Base-by-base conservation (phyloP, 805 yeast species). In the Saturnispora hagleri region DNA sequence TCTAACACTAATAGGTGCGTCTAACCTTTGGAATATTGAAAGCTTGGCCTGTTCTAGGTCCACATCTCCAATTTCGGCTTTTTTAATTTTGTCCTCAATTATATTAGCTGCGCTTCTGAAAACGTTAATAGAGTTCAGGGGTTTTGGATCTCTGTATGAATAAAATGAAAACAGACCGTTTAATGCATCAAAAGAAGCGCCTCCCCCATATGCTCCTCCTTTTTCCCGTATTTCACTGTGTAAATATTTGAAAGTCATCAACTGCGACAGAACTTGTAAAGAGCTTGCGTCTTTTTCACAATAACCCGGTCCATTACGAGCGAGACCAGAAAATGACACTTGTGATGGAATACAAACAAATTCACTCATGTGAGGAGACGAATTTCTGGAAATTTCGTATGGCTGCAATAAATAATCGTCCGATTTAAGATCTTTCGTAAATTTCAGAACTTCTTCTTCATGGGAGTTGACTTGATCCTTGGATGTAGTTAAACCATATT, bases 201-300 rank as follows among this genome's bases (percentile, higher is more conserved):
- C 99, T 5, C 96, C 98, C 7, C 99, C 99, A 63, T 93, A 93
- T 0, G 99, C 99, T 53, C 99, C 99, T 52, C 96, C 96, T 61
- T 91, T 81, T 63, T 93, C 99, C 58, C 99, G 79, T 38, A 93
- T 81, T 57, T 89, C 96, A 12, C 88, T 79, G 66, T 93, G 99
- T 47, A 93, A 71, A 58, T 86, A 80, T 62, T 86, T 87, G 68
- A 84, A 90, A 0, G 96, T 84, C 58, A 89, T 66, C 53, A 93
- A 65, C 58, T 85, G 90, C 1, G 97, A 76, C 46, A 93, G 72
- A 0, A 93, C 80, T 66, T 88, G 96, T 43, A 93, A 74, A 1
- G 89, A 74, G 0, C 98, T 95, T 36, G 96, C 89, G 57, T 91
- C 97, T 48, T 74, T 69, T 48, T 81, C 74, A 3, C 73, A 65